Evolutionary conservation across 2,329 filamentous ascomycete species (phyloP).

Genomic region (Phoma sp.): DNA sequence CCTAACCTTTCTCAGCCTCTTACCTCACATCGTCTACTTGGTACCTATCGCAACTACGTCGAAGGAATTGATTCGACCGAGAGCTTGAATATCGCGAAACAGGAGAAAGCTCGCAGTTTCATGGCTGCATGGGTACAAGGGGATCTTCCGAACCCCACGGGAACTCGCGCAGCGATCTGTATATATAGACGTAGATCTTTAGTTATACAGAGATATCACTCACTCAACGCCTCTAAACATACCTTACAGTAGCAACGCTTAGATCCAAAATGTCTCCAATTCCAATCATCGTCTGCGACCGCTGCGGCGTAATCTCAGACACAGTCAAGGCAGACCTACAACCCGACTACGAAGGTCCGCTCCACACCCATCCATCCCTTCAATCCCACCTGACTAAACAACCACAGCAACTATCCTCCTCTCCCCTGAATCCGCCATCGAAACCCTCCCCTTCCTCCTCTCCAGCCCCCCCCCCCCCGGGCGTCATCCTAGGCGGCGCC

Average conservation of each 20-base stretch:
- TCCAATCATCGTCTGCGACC: slow-evolving; percentile 25
- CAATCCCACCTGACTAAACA: not conserved
- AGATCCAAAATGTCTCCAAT: slow-evolving; percentile 13
- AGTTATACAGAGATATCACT: too few relatives aligned
- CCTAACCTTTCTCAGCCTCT: not conserved
- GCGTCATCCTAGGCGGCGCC: slow-evolving; percentile 15
- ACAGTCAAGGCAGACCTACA: slow-evolving; percentile 12
- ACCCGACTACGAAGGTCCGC: slow-evolving; percentile 26
- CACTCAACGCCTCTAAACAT: too few relatives aligned
- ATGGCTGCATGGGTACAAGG: too few relatives aligned
- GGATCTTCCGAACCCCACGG: not conserved
- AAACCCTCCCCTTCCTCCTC: slow-evolving; percentile 20
- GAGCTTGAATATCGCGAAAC: too few relatives aligned
- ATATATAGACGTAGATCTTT: not conserved
- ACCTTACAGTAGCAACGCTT: too few relatives aligned
- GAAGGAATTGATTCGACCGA: too few relatives aligned
- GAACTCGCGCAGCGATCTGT: not conserved
- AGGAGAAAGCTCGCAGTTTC: too few relatives aligned
- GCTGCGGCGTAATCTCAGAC: slow-evolving; percentile 10
- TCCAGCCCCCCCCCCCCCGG: slow-evolving; percentile 1
- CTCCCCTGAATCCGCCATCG: slow-evolving; percentile 12
- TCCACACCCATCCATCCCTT: not conserved
- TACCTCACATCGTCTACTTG: not conserved
- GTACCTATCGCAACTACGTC: too few relatives aligned
- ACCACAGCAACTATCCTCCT: slow-evolving; percentile 23